phyloP scores from a whole-genome alignment of 148 eudicot genomes.

The Mesembryanthemum crystallinum region DNA sequence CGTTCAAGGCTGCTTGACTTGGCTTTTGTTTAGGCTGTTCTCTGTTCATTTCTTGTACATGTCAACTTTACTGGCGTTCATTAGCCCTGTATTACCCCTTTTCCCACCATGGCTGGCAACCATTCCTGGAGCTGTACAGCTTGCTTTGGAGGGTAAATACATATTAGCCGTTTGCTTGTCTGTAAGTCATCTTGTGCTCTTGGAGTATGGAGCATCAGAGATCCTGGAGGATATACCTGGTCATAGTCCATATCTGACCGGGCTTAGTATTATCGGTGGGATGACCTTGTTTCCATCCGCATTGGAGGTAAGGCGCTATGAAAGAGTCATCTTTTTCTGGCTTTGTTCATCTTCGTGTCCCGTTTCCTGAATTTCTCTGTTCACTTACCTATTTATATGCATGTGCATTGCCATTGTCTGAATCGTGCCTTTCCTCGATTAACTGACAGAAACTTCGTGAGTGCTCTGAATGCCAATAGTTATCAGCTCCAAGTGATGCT shows the following conservation, averaged over 20 bases:
- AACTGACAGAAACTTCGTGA: not conserved
- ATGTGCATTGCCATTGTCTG: not conserved
- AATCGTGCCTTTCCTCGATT: not conserved
- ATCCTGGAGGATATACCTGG: slow-evolving; percentile 84
- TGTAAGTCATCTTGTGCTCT: slow-evolving; percentile 60
- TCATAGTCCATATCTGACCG: slow-evolving; percentile 76
- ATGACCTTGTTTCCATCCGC: slow-evolving; percentile 88
- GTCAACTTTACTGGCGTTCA: slow-evolving; percentile 77
- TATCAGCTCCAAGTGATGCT: not conserved
- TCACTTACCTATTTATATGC: not conserved
- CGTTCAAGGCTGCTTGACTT: slow-evolving; percentile 90
- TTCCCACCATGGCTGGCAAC: slow-evolving; percentile 75
- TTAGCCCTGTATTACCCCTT: slow-evolving; percentile 76
- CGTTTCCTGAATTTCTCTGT: not conserved
- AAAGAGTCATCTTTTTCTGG: not conserved
- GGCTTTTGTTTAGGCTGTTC: slow-evolving; percentile 85
- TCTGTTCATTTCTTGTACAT: slow-evolving; percentile 82
- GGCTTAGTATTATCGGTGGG: slow-evolving; percentile 94
- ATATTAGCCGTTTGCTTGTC: slow-evolving; percentile 54
- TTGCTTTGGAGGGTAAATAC: slow-evolving; percentile 71
- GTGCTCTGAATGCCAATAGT: not conserved
- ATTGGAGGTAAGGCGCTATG: slow-evolving; percentile 47
- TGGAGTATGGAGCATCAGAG: slow-evolving; percentile 75
- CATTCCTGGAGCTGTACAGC: slow-evolving; percentile 69
- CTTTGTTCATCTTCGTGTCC: not conserved